phyloP scores from a whole-genome alignment of 495 filamentous ascomycete genomes.

The Hyaloscypha hepaticicola region DNA sequence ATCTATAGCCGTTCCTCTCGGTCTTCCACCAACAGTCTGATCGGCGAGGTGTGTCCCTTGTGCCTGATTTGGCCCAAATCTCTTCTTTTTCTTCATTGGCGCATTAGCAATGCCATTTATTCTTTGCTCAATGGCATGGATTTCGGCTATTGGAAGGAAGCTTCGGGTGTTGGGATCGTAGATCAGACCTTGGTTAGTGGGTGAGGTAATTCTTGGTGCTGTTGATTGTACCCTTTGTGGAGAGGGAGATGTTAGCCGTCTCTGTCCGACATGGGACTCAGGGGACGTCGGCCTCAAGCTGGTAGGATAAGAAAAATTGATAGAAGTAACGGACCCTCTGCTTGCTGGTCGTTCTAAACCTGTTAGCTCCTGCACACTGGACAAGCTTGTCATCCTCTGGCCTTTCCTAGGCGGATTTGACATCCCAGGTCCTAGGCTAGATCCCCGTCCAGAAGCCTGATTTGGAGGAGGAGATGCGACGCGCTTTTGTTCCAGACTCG shows the following conservation, averaged over 20 bases:
- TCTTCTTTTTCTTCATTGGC: conserved; percentile 56
- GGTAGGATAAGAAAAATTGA: conserved; percentile 87
- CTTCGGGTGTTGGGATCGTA: conserved; percentile 59
- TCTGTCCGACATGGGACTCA: conserved; percentile 24
- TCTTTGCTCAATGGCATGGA: conserved; percentile 39
- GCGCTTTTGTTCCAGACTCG: conserved; percentile 54
- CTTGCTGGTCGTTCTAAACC: conserved; percentile 55
- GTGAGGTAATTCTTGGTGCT: conserved; percentile 17
- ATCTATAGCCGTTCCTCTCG: conserved; percentile 37
- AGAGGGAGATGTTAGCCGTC: conserved; percentile 32
- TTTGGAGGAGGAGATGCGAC: conserved; percentile 48
- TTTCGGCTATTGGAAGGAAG: conserved; percentile 44
- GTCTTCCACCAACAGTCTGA: conserved; percentile 36
- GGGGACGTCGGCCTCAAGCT: conserved; percentile 40
- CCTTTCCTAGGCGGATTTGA: conserved; percentile 17
- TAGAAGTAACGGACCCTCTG: conserved; percentile 73
- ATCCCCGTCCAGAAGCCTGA: conserved; percentile 39
- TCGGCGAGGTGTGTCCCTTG: conserved; percentile 47
- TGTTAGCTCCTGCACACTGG: conserved; percentile 30
- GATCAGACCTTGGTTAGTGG: conserved; percentile 41
- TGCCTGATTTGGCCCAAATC: conserved; percentile 38
- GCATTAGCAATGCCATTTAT: conserved; percentile 48
- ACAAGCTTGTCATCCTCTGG: conserved; percentile 24
- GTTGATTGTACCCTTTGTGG: conserved; percentile 23
- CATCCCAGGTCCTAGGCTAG: conserved; percentile 41